phyloP scores from a whole-genome alignment of 2,329 filamentous ascomycete genomes.

The Fusarium proliferatum region DNA sequence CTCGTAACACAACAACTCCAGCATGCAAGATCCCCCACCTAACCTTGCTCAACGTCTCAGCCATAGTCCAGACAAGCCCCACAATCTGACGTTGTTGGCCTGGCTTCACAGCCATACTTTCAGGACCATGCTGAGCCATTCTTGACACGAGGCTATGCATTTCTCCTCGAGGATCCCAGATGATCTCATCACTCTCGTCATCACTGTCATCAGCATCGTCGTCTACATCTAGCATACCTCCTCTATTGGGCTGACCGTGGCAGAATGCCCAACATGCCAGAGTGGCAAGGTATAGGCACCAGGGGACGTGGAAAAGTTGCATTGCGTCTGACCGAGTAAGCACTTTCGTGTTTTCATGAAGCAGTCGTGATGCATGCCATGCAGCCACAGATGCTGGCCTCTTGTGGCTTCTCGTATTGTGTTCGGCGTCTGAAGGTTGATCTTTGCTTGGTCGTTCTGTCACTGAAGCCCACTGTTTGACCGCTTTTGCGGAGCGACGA shows the following conservation, averaged over 20 bases:
- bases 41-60: constrained; percentile 64
- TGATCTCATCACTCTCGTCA: not conserved
- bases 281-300: constrained; percentile 1
- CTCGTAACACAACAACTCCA: constrained; percentile 65
- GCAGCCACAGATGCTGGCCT: not conserved
- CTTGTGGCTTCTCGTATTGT: not conserved
- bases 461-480: not conserved
- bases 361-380: not conserved
- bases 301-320: constrained; percentile 7
- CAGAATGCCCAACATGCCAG: constrained; percentile 1
- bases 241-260: not conserved
- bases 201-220: not conserved
- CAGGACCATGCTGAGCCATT: not conserved
- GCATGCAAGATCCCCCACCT: constrained; percentile 72
- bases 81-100: constrained; percentile 37
- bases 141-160: not conserved
- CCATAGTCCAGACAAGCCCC: constrained; percentile 66
- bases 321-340: constrained; percentile 1
- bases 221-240: not conserved
- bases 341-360: constrained; percentile 2
- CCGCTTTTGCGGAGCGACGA: not conserved
- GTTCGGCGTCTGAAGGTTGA: not conserved
- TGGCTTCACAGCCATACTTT: not conserved
- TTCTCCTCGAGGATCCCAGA: not conserved
- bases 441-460: not conserved